Evolutionary conservation across 164 flowering plant species (phyloP).

Genomic region (Vitis riparia): DNA sequence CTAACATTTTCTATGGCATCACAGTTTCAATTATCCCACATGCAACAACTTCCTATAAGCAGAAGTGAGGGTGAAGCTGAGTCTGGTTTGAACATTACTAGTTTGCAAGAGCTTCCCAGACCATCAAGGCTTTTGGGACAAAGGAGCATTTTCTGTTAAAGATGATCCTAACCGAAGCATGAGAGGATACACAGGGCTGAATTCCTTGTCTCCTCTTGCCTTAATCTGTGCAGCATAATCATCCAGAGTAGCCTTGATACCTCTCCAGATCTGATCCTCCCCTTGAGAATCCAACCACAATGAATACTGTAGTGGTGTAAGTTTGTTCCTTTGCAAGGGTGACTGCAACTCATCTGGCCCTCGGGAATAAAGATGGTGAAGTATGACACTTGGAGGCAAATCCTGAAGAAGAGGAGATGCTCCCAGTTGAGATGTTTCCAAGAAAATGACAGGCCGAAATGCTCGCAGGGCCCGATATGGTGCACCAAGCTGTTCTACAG

Average conservation of each 20-base stretch:
- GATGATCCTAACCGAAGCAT: slow-evolving; percentile 83
- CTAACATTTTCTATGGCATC: neutral
- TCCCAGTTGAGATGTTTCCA: slow-evolving; percentile 84
- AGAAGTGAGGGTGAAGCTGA: neutral
- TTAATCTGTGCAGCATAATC: slow-evolving; percentile 84
- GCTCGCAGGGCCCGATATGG: slow-evolving; percentile 95
- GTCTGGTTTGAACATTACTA: neutral
- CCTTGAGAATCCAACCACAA: slow-evolving; percentile 93
- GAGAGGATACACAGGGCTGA: slow-evolving; percentile 86
- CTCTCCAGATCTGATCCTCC: slow-evolving; percentile 96
- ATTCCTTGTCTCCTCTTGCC: slow-evolving; percentile 94
- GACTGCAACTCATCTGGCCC: slow-evolving; percentile 91
- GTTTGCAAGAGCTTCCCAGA: neutral
- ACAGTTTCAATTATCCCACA: neutral
- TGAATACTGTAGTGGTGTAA: slow-evolving; percentile 83
- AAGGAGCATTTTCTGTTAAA: slow-evolving; percentile 44
- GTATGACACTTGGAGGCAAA: slow-evolving; percentile 77
- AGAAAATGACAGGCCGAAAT: slow-evolving; percentile 85
- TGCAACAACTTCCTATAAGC: neutral
- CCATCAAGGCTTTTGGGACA: slow-evolving; percentile 15
- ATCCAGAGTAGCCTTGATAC: slow-evolving; percentile 91
- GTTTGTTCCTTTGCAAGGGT: slow-evolving; percentile 82
- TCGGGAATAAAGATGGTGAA: slow-evolving; percentile 91
- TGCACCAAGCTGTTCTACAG: slow-evolving; percentile 91
- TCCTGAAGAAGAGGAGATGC: slow-evolving; percentile 90